phyloP scores from a whole-genome alignment of 768 basidiomycete genomes.

The Crepidotus variabilis region DNA sequence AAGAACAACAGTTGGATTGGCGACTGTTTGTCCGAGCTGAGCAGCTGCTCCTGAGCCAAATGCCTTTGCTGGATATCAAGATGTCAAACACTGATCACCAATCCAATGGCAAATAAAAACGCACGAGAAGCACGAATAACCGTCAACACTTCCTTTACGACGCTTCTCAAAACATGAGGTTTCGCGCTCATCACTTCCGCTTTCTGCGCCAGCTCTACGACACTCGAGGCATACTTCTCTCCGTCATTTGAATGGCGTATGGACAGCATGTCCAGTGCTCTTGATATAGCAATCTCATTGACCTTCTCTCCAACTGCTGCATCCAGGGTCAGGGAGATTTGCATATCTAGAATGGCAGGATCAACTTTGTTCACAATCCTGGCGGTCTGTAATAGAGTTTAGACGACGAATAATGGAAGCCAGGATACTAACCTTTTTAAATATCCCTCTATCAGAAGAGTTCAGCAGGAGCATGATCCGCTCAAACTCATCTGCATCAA shows the following conservation, averaged over 20 bases:
- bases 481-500: conserved; percentile 76
- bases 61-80: conserved; percentile 5
- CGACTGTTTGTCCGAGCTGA: conserved; percentile 36
- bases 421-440: conserved; percentile 43
- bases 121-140: conserved; percentile 46
- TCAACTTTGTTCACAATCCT: conserved; percentile 58
- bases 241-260: conserved; percentile 39
- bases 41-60: conserved; percentile 28
- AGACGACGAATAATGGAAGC: background rate
- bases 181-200: conserved; percentile 31
- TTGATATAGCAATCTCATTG: conserved; percentile 29
- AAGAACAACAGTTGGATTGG: conserved; percentile 30
- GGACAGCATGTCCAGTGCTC: conserved; percentile 15
- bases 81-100: background rate
- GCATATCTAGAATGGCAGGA: conserved; percentile 45
- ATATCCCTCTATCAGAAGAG: conserved; percentile 52
- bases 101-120: conserved; percentile 6
- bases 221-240: conserved; percentile 50
- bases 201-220: conserved; percentile 38
- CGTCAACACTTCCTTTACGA: conserved; percentile 53
- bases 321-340: conserved; percentile 44
- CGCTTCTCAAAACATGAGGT: conserved; percentile 47
- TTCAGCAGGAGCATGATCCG: conserved; percentile 65
- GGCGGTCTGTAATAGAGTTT: conserved; percentile 51
- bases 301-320: conserved; percentile 32